Base-by-base conservation (phyloP, 2,329 filamentous ascomycete species). In the Exophiala mesophila region DNA sequence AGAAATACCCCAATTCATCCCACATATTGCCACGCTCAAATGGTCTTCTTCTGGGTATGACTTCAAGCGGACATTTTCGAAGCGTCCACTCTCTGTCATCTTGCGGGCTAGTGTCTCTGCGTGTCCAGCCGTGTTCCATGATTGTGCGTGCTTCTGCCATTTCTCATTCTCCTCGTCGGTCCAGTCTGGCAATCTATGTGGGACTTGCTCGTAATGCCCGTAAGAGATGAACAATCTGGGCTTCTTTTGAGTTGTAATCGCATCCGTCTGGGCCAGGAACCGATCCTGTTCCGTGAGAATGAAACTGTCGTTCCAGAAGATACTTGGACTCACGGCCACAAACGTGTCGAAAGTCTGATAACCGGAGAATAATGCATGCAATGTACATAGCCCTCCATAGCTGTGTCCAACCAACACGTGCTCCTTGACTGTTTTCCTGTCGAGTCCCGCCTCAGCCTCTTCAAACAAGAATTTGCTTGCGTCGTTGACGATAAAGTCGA, bases 331-430 rank as follows among this genome's bases (percentile, higher is more conserved):
- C 4, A 64, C 67, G 1, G 65, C 64, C 10, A 73, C 60, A 45
- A 66, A 71, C 5, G 60, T 64, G 40, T 72, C 60, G 40, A 74
- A 74, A 2, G 65, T 57, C 1, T 55, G 49, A 0, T 68, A 65
- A 3, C 60, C 56, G 0, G 60, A 67, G 39, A 69, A 67, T 6
- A 74, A 58, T 0, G 65, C 58, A 44, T 73, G 68, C 3, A 75
- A 59, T 0, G 63, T 58, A 34, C 74, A 74, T 1, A 75, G 57
- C 0, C 70, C 72, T 2, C 70, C 71, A 18, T 70, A 72, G 0
- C 71, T 74, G 43, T 75, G 71, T 0, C 71, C 72, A 29, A 66
- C 73, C 1, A 75, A 56, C 0, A 67, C 72, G 36, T 67, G 68
- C 17, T 63, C 62, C 2, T 57, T 54, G 12, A 64, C 59, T 0